phyloP scores from a whole-genome alignment of 345 rosid species.

The Eutrema yunnanense region DNA sequence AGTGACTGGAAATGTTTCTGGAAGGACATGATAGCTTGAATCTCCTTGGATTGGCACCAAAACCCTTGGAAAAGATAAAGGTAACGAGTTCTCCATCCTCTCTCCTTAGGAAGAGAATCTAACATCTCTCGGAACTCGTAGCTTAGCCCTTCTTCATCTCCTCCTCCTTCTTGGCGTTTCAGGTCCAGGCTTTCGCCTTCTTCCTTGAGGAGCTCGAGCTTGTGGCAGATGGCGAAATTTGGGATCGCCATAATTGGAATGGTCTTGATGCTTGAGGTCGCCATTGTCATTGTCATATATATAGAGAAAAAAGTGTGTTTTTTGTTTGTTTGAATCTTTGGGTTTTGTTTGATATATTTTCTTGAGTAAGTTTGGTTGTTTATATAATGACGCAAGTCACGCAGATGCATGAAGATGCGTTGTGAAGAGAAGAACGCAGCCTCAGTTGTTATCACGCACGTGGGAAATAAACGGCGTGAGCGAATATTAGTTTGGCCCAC shows the following conservation, averaged over 20 bases:
- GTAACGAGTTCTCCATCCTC: slow-evolving; percentile 64
- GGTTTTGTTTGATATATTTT: slow-evolving; percentile 5
- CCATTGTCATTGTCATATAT: slow-evolving; percentile 10
- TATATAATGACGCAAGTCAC: slow-evolving; percentile 5
- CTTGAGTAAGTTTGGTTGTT: slow-evolving; percentile 19
- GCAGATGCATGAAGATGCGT: slow-evolving; percentile 21
- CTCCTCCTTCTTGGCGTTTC: slow-evolving; percentile 15
- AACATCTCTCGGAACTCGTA: slow-evolving; percentile 48
- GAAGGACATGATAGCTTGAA: slow-evolving; percentile 47
- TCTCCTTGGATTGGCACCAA: slow-evolving; percentile 66
- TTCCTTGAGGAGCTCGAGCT: slow-evolving; percentile 17
- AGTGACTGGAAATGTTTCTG: slow-evolving; percentile 36
- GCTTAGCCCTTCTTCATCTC: slow-evolving; percentile 31
- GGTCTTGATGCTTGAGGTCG: slow-evolving; percentile 22
- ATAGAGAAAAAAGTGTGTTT: neutral
- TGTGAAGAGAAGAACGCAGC: slow-evolving; percentile 13
- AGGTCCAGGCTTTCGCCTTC: neutral
- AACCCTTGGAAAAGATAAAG: slow-evolving; percentile 54
- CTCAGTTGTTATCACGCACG: neutral
- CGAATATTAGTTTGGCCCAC: slow-evolving; percentile 17
- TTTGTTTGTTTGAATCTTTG: neutral
- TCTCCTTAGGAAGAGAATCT: slow-evolving; percentile 50
- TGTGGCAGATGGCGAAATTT: slow-evolving; percentile 9
- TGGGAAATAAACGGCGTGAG: slow-evolving; percentile 11
- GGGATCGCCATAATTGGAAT: slow-evolving; percentile 21